Evolutionary conservation across 2,329 filamentous ascomycete species (phyloP), one percentile per base, ranked within the genome.

Genomic region (Raffaelea albimanens): DNA sequence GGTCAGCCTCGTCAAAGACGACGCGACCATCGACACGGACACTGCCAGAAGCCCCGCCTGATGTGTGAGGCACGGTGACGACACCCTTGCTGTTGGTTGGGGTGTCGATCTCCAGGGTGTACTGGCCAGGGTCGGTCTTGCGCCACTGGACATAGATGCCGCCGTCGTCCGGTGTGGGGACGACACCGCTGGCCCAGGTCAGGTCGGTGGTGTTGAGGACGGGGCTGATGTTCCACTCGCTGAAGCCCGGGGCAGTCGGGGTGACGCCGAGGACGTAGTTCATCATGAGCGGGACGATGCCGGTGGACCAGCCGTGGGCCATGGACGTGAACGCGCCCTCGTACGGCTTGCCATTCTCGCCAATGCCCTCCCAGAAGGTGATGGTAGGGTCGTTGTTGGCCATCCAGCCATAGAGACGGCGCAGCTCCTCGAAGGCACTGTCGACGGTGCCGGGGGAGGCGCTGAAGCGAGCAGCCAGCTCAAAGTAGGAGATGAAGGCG

Each of bases 341-440:
- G 50, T 75, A 76, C 23, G 67, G 60, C 2, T 44, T 44, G 0
- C 72, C 72, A 19, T 59, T 56, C 0, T 57, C 52, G 1, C 70
- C 72, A 44, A 75, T 69, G 1, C 71, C 73, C 54, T 76, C 73
- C 73, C 73, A 76, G 51, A 67, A 64, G 3, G 73, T 76, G 14
- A 69, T 56, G 0, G 60, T 61, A 0, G 72, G 72, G 51, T 76
- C 72, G 10, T 67, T 61, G 0, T 53, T 52, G 3, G 67, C 58
- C 72, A 76, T 76, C 67, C 69, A 73, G 4, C 70, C 70, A 51
- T 73, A 75, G 16, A 73, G 58, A 18, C 72, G 60, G 39, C 63
- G 57, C 14, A 74, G 60, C 56, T 73, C 64, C 22, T 74, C 70
- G 0, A 72, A 55, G 45, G 57, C 20, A 19, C 50, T 50, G 25